Conservation (phyloP, 257 asterid species). For the Jaltomata sinuosa region DNA sequence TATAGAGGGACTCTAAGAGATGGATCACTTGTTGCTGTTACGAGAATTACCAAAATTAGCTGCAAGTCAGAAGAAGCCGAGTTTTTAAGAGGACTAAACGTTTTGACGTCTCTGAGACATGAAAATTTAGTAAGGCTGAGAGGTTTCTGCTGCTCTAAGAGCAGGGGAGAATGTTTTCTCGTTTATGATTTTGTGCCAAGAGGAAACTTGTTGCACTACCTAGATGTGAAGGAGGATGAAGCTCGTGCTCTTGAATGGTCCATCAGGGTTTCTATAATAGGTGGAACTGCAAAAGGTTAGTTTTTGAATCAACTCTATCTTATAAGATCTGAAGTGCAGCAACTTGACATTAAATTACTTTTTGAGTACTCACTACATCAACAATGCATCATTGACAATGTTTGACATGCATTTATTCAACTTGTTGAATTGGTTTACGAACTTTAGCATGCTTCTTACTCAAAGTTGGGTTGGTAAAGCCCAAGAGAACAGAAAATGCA, state of each 20-base stretch:
- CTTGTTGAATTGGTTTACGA: background rate
- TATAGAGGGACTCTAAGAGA: conserved; percentile 70
- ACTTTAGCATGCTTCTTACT: background rate
- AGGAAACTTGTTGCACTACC: conserved; percentile 53
- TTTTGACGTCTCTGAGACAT: conserved; percentile 59
- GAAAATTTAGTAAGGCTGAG: conserved; percentile 65
- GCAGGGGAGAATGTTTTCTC: conserved; percentile 78
- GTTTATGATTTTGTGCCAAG: conserved; percentile 68
- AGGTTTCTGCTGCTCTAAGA: conserved; percentile 86
- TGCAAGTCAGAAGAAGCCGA: conserved; percentile 86
- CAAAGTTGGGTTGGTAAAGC: background rate
- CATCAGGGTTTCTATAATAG: conserved; percentile 57
- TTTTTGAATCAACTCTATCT: background rate
- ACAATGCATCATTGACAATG: background rate
- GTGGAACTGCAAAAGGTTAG: conserved; percentile 80
- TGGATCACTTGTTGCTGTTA: conserved; percentile 67
- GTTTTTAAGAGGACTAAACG: conserved; percentile 64
- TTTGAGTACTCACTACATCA: background rate
- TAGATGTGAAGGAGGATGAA: conserved; percentile 55
- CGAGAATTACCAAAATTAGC: conserved; percentile 68
- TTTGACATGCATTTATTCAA: background rate
- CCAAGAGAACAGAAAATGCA: background rate
- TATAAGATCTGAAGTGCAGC: background rate
- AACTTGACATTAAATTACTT: background rate
- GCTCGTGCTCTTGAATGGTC: conserved; percentile 67